Base-by-base conservation (phyloP, 2,329 filamentous ascomycete species). In the Cercospora sp. region DNA sequence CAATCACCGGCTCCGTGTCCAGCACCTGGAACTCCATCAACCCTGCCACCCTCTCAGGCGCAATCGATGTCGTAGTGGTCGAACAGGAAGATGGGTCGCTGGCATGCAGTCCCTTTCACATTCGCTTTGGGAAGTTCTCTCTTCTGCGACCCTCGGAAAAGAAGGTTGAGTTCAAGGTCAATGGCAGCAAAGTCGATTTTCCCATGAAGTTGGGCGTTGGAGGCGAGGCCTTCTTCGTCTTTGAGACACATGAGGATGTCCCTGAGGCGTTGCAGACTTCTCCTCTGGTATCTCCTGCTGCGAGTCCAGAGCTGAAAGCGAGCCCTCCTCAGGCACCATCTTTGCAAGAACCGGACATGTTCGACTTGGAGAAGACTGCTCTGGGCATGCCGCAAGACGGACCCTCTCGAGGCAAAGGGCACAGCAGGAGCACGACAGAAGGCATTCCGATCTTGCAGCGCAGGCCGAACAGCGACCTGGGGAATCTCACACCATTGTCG, bases 1-100 rank as follows among this genome's bases (percentile, higher is more conserved):
- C 94, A 77, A 88, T 98, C 75, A 95, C 93, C 81, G 94, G 94
- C 79, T 96, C 93, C 63, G 94, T 99, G 76, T 96, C 94, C 75
- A 97, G 95, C 83, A 94, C 95, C 80, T 99, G 95, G 95, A 99
- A 99, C 82, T 97, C 94, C 28, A 96, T 99, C 85, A 99, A 99
- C 81, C 95, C 95, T 61, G 93, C 95, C 55, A 99, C 95, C 12
- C 87, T 99, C 66, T 97, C 93, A 82, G 95, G 95, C 77, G 95
- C 95, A 77, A 98, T 99, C 82, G 95, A 99, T 85, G 94, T 98
- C 74, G 97, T 99, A 74, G 94, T 99, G 65, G 93, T 99, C 67
- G 93, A 99, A 81, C 93, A 96, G 74, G 92, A 94, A 78, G 95
- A 99, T 85, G 95, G 87, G 69, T 86, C 86, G 48, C 86, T 98